Conservation (phyloP, 139 green algal genomes). For the Chlorella vulgaris region DNA sequence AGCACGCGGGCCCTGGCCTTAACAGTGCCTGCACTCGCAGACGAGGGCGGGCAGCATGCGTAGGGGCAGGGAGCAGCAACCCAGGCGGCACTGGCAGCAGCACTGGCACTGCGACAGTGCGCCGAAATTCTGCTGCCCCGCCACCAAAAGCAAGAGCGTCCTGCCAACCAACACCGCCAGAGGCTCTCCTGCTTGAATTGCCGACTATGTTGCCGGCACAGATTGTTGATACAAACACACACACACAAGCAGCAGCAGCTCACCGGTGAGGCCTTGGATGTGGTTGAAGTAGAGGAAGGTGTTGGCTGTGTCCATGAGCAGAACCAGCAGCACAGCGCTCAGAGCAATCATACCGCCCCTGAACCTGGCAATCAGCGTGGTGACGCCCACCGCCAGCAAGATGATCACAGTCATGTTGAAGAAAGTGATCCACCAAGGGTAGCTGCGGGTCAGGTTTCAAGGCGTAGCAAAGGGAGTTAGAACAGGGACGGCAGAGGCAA, state of each 20-base stretch:
- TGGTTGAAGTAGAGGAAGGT: constrained; percentile 40
- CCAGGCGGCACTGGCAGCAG: not conserved
- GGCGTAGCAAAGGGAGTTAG: too few species aligned
- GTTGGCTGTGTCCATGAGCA: constrained; percentile 39
- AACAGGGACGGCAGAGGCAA: not conserved
- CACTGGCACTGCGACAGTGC: not conserved
- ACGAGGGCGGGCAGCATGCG: too few species aligned
- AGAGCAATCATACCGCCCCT: constrained; percentile 29
- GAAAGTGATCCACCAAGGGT: constrained; percentile 36
- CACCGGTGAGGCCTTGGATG: constrained; percentile 4
- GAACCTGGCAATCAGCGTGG: constrained; percentile 17
- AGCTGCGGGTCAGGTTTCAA: not conserved
- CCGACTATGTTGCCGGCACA: too few species aligned
- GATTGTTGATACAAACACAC: too few species aligned
- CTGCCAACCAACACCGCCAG: too few species aligned
- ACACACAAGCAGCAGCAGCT: too few species aligned
- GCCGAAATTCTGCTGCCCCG: too few species aligned
- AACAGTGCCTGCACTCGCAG: not conserved
- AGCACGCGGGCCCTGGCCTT: constrained; percentile 7
- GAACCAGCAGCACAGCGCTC: constrained; percentile 11
- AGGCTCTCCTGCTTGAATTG: too few species aligned
- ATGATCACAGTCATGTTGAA: constrained; percentile 35
- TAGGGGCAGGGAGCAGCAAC: not conserved
- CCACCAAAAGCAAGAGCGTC: too few species aligned
- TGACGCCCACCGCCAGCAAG: constrained; percentile 12